phyloP scores from a whole-genome alignment of 2,329 filamentous ascomycete genomes.

The Xylariaceae sp. region DNA sequence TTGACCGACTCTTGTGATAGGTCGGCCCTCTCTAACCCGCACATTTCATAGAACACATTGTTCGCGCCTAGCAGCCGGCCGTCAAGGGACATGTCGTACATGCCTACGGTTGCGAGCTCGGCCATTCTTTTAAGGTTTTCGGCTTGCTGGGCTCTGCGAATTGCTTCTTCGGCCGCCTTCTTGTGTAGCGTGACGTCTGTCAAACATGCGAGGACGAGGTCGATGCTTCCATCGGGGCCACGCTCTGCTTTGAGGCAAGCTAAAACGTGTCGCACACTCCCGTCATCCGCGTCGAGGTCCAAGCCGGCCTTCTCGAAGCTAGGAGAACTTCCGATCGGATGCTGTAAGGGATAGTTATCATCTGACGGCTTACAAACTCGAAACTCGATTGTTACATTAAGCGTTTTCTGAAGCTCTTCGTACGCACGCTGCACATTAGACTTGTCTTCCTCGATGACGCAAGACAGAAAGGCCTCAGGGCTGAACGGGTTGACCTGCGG shows the following conservation, averaged over 20 bases:
- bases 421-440: conserved; percentile 45
- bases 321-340: conserved; percentile 38
- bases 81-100: conserved; percentile 57
- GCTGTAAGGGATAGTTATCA: conserved; percentile 28
- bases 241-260: conserved; percentile 52
- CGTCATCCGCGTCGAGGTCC: conserved; percentile 38
- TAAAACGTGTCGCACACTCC: conserved; percentile 46
- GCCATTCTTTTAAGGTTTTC: conserved; percentile 58
- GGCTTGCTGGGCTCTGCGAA: conserved; percentile 53
- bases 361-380: conserved; percentile 40
- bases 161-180: conserved; percentile 50
- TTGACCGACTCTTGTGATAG: conserved; percentile 41
- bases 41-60: conserved; percentile 57
- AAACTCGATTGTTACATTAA: conserved; percentile 52
- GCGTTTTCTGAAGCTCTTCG: conserved; percentile 42
- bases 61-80: conserved; percentile 55
- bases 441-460: conserved; percentile 51
- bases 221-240: conserved; percentile 45
- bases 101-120: conserved; percentile 56
- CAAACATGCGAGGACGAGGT: conserved; percentile 52
- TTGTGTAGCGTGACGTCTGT: conserved; percentile 56
- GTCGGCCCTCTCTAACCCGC: conserved; percentile 50
- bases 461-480: conserved; percentile 45
- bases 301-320: conserved; percentile 42
- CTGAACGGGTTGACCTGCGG: conserved; percentile 38